phyloP scores from a whole-genome alignment of 1,284 basidiomycete genomes.

The Cryptococcus neoformans region DNA sequence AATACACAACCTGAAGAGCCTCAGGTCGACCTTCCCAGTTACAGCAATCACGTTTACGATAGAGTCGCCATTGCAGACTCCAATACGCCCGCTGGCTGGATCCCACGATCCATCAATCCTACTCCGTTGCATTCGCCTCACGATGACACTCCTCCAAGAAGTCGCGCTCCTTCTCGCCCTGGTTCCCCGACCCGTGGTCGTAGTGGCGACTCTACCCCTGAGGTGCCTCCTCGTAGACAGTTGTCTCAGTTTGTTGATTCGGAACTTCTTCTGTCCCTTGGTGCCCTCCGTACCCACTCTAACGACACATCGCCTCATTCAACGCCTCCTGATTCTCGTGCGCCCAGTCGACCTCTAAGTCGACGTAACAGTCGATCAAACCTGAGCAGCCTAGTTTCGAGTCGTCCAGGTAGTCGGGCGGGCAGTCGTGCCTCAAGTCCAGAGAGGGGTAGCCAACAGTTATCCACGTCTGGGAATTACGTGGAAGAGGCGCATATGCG shows the following conservation, averaged over 20 bases:
- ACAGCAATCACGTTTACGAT: slow-evolving; percentile 81
- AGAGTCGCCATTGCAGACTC: slow-evolving; percentile 77
- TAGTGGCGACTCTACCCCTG: slow-evolving; percentile 13
- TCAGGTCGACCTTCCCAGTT: slow-evolving; percentile 75
- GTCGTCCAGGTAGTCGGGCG: slow-evolving; percentile 46
- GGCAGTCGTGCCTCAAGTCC: slow-evolving; percentile 53
- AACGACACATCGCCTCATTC: slow-evolving; percentile 30
- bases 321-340: slow-evolving; percentile 45
- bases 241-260: slow-evolving; percentile 75
- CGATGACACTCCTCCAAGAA: slow-evolving; percentile 31
- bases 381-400: slow-evolving; percentile 21
- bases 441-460: slow-evolving; percentile 28
- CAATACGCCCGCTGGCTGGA: slow-evolving; percentile 25
- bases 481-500: slow-evolving; percentile 9
- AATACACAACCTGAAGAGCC: slow-evolving; percentile 55
- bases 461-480: slow-evolving; percentile 11
- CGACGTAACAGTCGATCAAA: slow-evolving; percentile 32
- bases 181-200: slow-evolving; percentile 29
- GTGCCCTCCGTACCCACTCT: slow-evolving; percentile 40
- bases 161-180: slow-evolving; percentile 44
- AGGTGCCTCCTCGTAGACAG: slow-evolving; percentile 47
- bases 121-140: slow-evolving; percentile 27
- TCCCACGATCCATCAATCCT: slow-evolving; percentile 21
- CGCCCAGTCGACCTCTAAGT: slow-evolving; percentile 36
- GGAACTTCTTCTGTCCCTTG: slow-evolving; percentile 68